Evolutionary conservation across 345 rosid species (phyloP).

Genomic region (Rhizophora mangle): DNA sequence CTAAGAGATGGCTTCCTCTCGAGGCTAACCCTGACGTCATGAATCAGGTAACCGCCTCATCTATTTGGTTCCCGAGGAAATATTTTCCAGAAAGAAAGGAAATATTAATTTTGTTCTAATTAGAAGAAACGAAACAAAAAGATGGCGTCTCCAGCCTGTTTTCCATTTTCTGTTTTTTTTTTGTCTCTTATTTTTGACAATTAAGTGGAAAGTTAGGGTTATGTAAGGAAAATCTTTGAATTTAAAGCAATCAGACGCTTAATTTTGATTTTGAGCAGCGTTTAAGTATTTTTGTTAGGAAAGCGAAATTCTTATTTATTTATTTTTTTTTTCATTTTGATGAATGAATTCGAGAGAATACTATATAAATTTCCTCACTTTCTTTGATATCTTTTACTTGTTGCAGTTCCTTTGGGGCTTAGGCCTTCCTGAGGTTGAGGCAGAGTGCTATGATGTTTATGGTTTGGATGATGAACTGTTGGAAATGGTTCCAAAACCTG

Average conservation of each 20-base stretch:
- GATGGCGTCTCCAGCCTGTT: too few relatives aligned
- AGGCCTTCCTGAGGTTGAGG: slow-evolving; percentile 62
- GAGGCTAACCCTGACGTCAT: slow-evolving; percentile 97
- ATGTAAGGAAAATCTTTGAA: too few relatives aligned
- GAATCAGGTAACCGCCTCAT: slow-evolving; percentile 61
- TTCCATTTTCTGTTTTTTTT: too few relatives aligned
- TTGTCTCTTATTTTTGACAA: too few relatives aligned
- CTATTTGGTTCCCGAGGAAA: slow-evolving; percentile 21
- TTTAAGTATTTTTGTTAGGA: background rate
- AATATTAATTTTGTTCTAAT: background rate
- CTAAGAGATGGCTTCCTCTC: slow-evolving; percentile 96
- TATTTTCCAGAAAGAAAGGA: background rate
- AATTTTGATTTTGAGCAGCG: too few relatives aligned
- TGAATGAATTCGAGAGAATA: too few relatives aligned
- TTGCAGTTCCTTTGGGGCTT: slow-evolving; percentile 80
- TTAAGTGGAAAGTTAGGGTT: too few relatives aligned
- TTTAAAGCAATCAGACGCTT: too few relatives aligned
- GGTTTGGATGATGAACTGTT: slow-evolving; percentile 86
- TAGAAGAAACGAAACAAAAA: too few relatives aligned
- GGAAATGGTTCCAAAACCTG: slow-evolving; percentile 87
- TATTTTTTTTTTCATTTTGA: too few relatives aligned
- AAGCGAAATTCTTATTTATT: background rate
- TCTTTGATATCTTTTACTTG: too few relatives aligned
- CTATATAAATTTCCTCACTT: too few relatives aligned
- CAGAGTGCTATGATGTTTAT: slow-evolving; percentile 82